Evolutionary conservation across 768 basidiomycete genomes (phyloP).

Genomic region (Rhizopogon vinicolor): DNA sequence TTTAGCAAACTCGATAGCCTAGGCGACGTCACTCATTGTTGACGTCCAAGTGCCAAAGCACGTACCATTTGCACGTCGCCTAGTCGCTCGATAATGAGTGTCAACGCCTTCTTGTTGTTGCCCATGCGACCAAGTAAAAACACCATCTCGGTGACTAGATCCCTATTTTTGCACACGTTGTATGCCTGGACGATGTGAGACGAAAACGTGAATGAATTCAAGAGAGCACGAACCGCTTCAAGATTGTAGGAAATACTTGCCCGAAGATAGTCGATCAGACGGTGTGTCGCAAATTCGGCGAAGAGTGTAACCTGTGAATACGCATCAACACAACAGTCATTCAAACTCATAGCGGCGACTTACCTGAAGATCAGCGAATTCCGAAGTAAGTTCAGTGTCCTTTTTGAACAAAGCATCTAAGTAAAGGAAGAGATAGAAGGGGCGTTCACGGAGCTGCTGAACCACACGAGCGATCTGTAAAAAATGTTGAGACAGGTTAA

Average conservation of each 20-base stretch:
- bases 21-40: background rate
- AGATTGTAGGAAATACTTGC: constrained; percentile 90
- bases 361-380: constrained; percentile 84
- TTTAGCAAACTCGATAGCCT: constrained; percentile 98
- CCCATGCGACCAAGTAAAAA: constrained; percentile 97
- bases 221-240: constrained; percentile 52
- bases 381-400: constrained; percentile 74
- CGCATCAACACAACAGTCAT: background rate
- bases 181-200: constrained; percentile 57
- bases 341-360: constrained; percentile 4
- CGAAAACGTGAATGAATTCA: background rate
- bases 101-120: constrained; percentile 91
- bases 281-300: constrained; percentile 76
- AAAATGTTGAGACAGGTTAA: background rate
- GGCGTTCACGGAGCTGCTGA: constrained; percentile 70
- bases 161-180: constrained; percentile 75
- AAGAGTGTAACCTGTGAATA: constrained; percentile 73
- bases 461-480: constrained; percentile 81
- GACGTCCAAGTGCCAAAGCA: background rate
- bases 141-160: constrained; percentile 94
- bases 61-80: constrained; percentile 86
- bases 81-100: constrained; percentile 90
- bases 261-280: constrained; percentile 87
- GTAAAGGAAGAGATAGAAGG: constrained; percentile 88
- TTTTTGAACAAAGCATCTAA: constrained; percentile 86